phyloP scores from a whole-genome alignment of 2,329 filamentous ascomycete genomes.

The Penicillium aurantiogriseum region DNA sequence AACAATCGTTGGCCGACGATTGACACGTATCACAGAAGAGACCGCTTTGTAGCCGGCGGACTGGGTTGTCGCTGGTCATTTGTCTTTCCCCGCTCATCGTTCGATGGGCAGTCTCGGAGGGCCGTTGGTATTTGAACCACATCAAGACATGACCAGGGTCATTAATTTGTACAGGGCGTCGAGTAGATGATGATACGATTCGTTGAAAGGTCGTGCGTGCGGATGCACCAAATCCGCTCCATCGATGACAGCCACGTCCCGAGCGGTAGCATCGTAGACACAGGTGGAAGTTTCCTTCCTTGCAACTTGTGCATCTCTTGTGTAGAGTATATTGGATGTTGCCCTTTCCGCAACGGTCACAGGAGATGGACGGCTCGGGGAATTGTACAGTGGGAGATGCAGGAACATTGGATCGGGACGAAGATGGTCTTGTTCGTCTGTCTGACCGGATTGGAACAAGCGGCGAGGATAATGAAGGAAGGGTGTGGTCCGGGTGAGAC shows the following conservation, averaged over 20 bases:
- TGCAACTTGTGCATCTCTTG: conserved; percentile 74
- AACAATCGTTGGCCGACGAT: conserved; percentile 74
- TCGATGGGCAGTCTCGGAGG: conserved; percentile 27
- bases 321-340: conserved; percentile 84
- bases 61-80: conserved; percentile 66
- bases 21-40: conserved; percentile 80
- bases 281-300: conserved; percentile 70
- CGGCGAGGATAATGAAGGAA: conserved; percentile 16
- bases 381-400: conserved; percentile 45
- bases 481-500: conserved; percentile 7
- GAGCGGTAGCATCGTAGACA: conserved; percentile 77
- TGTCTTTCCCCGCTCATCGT: conserved; percentile 43
- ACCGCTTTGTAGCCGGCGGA: conserved; percentile 68
- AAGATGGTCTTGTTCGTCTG: conserved; percentile 31
- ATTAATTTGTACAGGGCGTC: conserved; percentile 11
- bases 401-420: conserved; percentile 33
- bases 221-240: conserved; percentile 80
- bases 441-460: conserved; percentile 21
- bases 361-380: conserved; percentile 70
- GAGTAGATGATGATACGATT: conserved; percentile 36
- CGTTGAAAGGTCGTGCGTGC: conserved; percentile 68
- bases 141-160: conserved; percentile 53
- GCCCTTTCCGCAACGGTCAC: conserved; percentile 65
- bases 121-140: conserved; percentile 36
- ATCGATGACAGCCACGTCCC: conserved; percentile 76